phyloP scores from a whole-genome alignment of 2,329 filamentous ascomycete genomes.

The Ceratocystis papillata region DNA sequence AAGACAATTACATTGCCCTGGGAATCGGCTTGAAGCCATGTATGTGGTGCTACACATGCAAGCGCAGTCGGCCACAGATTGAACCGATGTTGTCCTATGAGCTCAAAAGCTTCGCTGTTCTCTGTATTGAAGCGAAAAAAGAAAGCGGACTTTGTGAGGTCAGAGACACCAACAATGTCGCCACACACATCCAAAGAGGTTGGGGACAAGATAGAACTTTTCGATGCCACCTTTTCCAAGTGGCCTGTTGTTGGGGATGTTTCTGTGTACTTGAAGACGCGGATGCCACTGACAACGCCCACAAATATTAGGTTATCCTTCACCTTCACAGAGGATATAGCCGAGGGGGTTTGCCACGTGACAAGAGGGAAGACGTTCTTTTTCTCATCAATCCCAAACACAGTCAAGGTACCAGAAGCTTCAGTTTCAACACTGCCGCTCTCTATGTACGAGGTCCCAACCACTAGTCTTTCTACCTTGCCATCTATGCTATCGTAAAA shows the following conservation, averaged over 20 bases:
- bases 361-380: slow-evolving; percentile 62
- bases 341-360: slow-evolving; percentile 60
- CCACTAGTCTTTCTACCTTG: slow-evolving; percentile 67
- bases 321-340: slow-evolving; percentile 67
- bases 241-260: slow-evolving; percentile 44
- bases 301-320: slow-evolving; percentile 70
- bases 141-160: slow-evolving; percentile 86
- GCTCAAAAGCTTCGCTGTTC: slow-evolving; percentile 64
- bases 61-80: slow-evolving; percentile 62
- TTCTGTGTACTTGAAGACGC: slow-evolving; percentile 47
- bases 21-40: slow-evolving; percentile 73
- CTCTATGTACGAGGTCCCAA: slow-evolving; percentile 60
- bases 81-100: slow-evolving; percentile 71
- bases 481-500: slow-evolving; percentile 49
- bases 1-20: slow-evolving; percentile 80
- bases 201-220: slow-evolving; percentile 72
- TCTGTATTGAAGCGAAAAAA: slow-evolving; percentile 61
- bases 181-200: slow-evolving; percentile 66
- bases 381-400: slow-evolving; percentile 71
- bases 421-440: not conserved
- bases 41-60: slow-evolving; percentile 39
- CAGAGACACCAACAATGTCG: slow-evolving; percentile 69
- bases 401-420: slow-evolving; percentile 33
- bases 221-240: slow-evolving; percentile 62
- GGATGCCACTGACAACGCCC: slow-evolving; percentile 77